Percentiles rank a stretch among this genome's conserved stretches.
Evolutionary conservation across 2,329 filamentous ascomycete species (phyloP).

Genomic region (Alternaria incomplexa): DNA sequence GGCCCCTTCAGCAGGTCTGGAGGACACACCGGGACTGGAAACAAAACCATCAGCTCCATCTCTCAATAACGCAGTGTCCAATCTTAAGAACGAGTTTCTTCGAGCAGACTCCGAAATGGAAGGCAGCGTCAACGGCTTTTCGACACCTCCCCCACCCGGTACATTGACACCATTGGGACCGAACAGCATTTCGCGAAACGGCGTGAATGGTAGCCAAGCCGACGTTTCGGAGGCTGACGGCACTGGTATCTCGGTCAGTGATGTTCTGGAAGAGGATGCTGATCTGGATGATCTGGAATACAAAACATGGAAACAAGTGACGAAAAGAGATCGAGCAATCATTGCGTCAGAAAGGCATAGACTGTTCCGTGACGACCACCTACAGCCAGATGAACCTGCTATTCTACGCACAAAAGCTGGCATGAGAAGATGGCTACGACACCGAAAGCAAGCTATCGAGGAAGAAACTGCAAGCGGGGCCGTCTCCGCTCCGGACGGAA

Average conservation of each 20-base stretch:
- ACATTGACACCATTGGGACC: conserved; percentile 76
- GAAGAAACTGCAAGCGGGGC: conserved; percentile 55
- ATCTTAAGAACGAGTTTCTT: conserved; percentile 59
- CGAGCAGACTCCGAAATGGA: conserved; percentile 81
- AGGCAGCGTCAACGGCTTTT: conserved; percentile 81
- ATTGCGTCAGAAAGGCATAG: conserved; percentile 85
- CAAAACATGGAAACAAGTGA: conserved; percentile 98
- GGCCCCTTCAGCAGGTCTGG: conserved; percentile 73
- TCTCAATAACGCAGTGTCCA: conserved; percentile 55
- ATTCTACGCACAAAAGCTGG: conserved; percentile 82
- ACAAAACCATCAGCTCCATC: conserved; percentile 73
- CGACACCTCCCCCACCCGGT: conserved; percentile 79
- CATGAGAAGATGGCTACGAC: conserved; percentile 86
- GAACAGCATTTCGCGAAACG: conserved; percentile 69
- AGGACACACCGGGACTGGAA: conserved; percentile 78
- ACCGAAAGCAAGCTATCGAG: conserved; percentile 69
- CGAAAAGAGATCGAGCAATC: conserved; percentile 90
- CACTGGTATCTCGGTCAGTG: conserved; percentile 68
- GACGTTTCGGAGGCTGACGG: conserved; percentile 90
- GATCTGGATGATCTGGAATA: conserved; percentile 90
- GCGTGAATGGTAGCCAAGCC: conserved; percentile 69
- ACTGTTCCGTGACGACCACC: conserved; percentile 81
- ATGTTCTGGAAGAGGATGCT: conserved; percentile 73
- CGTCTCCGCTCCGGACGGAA: conserved; percentile 53
- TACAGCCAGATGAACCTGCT: conserved; percentile 88